Base-by-base conservation (phyloP, 495 filamentous ascomycete genomes). In the Penicillium odoratum region DNA sequence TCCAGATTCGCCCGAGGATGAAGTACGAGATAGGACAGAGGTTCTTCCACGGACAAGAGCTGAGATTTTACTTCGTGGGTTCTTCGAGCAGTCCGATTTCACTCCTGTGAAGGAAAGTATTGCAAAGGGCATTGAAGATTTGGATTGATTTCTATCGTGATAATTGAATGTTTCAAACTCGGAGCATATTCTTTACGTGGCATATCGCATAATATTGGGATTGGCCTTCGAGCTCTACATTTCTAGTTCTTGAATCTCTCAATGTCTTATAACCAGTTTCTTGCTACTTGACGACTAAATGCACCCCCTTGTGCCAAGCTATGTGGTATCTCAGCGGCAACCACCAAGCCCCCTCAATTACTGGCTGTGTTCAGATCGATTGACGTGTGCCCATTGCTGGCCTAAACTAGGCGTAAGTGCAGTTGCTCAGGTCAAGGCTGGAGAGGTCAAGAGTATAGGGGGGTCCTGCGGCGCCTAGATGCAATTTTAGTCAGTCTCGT, bases 391-490 rank as follows among this genome's bases (percentile, higher is more conserved):
- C 5, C 16, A 26, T 26, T 26, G 16, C 43, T 46, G 15, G 7
- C 10, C 43, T 46, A 26, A 5, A 1, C 43, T 46, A 46, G 25
- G 31, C 48, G 33, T 61, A 61, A 42, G 58, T 61, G 44, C 58
- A 61, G 53, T 61, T 61, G 30, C 48, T 49, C 25, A 61, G 58
- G 15, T 61, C 58, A 8, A 61, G 49, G 36, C 18, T 52, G 34
- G 58, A 26, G 11, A 61, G 48, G 25, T 61, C 58, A 51, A 61
- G 56, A 44, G 53, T 56, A 43, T 61, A 61, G 9, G 58, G 58
- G 3, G 58, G 53, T 18, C 53, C 58, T 25, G 47, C 33, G 16
- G 18, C 13, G 53, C 48, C 53, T 56, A 36, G 3, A 40, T 44
- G 26, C 25, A 11, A 16, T 48, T 21, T 21, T 10, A 56, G 44